phyloP scores from a whole-genome alignment of 1,284 basidiomycete genomes.

The Naganishia sp. region DNA sequence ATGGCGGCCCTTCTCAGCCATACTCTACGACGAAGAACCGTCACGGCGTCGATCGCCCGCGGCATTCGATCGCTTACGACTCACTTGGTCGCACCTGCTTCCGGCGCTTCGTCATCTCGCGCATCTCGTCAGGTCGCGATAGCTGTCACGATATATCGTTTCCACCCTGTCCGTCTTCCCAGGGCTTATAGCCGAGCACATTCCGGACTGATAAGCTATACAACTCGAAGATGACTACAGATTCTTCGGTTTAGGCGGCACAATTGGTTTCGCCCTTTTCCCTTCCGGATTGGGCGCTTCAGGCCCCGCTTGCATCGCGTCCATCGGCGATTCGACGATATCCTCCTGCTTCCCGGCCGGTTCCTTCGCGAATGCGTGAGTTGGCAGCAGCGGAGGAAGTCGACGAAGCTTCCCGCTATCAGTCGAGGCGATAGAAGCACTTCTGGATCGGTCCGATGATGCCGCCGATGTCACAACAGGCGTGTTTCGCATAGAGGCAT shows the following conservation, averaged over 20 bases:
- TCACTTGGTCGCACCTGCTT: conserved; percentile 13
- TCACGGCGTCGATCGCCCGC: not conserved
- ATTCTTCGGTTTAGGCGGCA: conserved; percentile 9
- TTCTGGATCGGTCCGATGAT: not conserved
- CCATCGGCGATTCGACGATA: not conserved
- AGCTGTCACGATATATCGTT: no score
- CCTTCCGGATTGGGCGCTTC: not conserved
- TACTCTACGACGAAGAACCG: not conserved
- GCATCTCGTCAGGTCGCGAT: not conserved
- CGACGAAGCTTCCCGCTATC: conserved; percentile 21
- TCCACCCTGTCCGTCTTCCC: no score
- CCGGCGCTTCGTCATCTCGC: conserved; percentile 16
- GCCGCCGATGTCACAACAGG: not conserved
- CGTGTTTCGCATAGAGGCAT: not conserved
- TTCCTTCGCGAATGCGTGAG: not conserved
- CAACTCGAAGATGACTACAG: not conserved
- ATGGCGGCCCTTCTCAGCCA: not conserved
- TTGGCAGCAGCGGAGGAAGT: conserved; percentile 4
- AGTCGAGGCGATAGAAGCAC: not conserved
- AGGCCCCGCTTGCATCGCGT: not conserved
- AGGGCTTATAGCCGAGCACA: no score
- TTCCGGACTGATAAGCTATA: not conserved
- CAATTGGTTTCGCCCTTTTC: conserved; percentile 14
- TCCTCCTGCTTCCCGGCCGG: not conserved
- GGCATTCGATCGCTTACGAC: conserved; percentile 29